These are phyloP conservation scores for Chlorella sp. DNA, from an alignment of 139 green algal genomes.

Conservation along the genomic window DNA sequence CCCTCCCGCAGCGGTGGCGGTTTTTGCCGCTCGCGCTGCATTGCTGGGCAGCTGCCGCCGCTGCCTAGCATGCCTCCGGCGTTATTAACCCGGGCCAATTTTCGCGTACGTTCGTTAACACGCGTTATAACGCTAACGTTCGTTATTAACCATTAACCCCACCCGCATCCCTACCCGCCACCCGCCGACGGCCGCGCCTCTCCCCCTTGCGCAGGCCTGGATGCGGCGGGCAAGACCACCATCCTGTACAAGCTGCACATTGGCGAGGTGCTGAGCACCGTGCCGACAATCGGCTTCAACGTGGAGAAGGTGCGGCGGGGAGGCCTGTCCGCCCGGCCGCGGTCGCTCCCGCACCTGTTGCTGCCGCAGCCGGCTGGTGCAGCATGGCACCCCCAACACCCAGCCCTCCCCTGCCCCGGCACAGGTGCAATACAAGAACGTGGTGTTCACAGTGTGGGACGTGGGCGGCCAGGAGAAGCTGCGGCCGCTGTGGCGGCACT, in stretches of 20 bases:
- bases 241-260: conserved; percentile 99
- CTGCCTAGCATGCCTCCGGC: no score
- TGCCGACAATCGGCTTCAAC: conserved; percentile 90
- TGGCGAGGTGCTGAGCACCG: conserved; percentile 92
- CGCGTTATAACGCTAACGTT: no score
- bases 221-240: conserved; percentile 98
- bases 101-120: no score
- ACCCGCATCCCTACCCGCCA: no score
- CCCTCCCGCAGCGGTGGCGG: no score
- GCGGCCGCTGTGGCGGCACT: conserved; percentile 96
- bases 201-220: conserved; percentile 68
- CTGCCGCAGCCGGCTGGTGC: no score
- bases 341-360: no score
- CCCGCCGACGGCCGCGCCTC: background rate
- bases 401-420: no score
- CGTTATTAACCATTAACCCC: no score
- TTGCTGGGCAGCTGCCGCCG: no score
- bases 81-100: no score
- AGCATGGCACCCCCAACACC: background rate
- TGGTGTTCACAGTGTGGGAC: conserved; percentile 97
- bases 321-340: background rate
- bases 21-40: no score
- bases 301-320: conserved; percentile 33
- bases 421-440: conserved; percentile 96
- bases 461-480: conserved; percentile 98